Evolutionary conservation across 2,329 filamentous ascomycete genomes (phyloP).

Genomic region (Botrytis sinoallii): DNA sequence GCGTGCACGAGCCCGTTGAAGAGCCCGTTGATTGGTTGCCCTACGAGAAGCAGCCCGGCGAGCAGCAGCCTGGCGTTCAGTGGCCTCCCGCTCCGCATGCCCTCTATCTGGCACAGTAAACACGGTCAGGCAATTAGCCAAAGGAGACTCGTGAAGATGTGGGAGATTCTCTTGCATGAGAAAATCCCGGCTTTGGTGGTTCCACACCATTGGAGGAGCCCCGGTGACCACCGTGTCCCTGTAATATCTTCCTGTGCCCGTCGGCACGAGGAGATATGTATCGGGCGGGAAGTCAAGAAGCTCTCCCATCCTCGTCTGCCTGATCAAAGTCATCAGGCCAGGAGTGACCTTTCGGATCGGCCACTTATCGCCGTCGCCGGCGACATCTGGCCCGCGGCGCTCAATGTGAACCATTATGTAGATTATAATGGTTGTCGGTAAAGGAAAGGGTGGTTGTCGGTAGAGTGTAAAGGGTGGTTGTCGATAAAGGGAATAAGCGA

Average conservation of each 20-base stretch:
- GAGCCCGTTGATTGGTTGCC: neutral
- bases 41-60: neutral
- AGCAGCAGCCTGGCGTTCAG: neutral
- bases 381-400: fast-evolving
- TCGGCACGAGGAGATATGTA: neutral
- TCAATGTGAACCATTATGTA: fast-evolving
- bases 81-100: neutral
- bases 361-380: neutral
- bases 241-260: neutral
- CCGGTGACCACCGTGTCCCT: fast-evolving
- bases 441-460: no score
- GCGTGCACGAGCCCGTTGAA: neutral
- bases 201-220: fast-evolving
- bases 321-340: fast-evolving
- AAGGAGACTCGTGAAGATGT: neutral
- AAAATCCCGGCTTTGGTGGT: neutral
- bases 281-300: neutral
- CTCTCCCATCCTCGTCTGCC: neutral
- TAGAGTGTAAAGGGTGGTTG: neutral
- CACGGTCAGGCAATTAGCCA: neutral
- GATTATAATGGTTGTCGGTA: neutral
- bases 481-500: neutral
- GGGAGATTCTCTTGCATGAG: neutral
- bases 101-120: neutral
- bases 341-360: neutral